These are phyloP conservation scores for Ascochyta lentis DNA, from an alignment of 2,329 filamentous ascomycete genomes.

Conservation along the genomic window DNA sequence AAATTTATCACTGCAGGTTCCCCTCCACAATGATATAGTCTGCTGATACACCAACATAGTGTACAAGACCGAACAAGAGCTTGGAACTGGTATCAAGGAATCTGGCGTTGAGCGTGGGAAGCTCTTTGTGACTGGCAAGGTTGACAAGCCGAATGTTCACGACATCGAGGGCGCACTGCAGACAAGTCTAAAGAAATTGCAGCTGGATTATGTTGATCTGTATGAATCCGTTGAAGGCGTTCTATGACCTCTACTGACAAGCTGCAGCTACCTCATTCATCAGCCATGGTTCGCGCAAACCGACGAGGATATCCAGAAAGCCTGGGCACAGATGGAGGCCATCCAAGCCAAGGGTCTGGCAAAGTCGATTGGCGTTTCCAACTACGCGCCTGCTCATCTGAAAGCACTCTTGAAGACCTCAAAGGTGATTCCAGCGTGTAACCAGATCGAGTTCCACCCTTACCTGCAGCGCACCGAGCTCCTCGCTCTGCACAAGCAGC, in stretches of 20 bases:
- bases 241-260: slow-evolving; percentile 2
- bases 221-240: slow-evolving; percentile 41
- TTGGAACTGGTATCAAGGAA: slow-evolving; percentile 56
- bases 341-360: slow-evolving; percentile 64
- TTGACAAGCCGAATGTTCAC: slow-evolving; percentile 54
- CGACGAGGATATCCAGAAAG: slow-evolving; percentile 61
- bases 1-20: neutral
- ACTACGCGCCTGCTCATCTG: slow-evolving; percentile 62
- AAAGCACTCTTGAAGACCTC: slow-evolving; percentile 61
- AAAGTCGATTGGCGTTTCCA: slow-evolving; percentile 68
- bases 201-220: slow-evolving; percentile 68
- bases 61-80: slow-evolving; percentile 60
- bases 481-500: slow-evolving; percentile 59
- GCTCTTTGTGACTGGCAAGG: slow-evolving; percentile 64
- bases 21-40: neutral
- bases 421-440: slow-evolving; percentile 65
- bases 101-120: slow-evolving; percentile 54
- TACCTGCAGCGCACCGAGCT: slow-evolving; percentile 69
- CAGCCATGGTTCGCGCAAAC: slow-evolving; percentile 64
- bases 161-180: slow-evolving; percentile 64
- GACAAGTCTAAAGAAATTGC: slow-evolving; percentile 64
- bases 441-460: slow-evolving; percentile 74
- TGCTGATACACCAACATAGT: slow-evolving; percentile 35
- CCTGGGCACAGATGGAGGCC: slow-evolving; percentile 67
- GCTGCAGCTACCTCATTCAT: slow-evolving; percentile 65